Evolutionary conservation across 306 rosid genomes (phyloP).

Genomic region (Delonix regia): DNA sequence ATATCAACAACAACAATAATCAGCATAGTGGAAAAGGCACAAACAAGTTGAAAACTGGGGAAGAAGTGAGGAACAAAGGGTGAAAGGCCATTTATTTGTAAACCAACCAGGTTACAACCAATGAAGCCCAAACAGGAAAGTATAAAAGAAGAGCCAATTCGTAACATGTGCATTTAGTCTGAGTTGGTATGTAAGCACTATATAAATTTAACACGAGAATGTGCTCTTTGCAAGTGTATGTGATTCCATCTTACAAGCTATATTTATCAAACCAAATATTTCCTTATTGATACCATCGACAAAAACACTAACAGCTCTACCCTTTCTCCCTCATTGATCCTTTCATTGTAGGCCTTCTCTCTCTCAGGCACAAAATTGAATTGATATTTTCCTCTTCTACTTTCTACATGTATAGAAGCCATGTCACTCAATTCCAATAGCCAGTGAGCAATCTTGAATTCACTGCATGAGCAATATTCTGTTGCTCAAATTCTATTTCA

Average conservation of each 20-base stretch:
- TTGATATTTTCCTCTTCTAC: neutral
- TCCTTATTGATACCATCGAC: neutral
- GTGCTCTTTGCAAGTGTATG: neutral
- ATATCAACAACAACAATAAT: neutral
- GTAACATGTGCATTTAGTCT: neutral
- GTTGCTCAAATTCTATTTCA: conserved; percentile 18
- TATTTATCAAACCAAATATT: neutral
- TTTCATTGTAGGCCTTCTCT: neutral
- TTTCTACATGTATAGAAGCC: neutral
- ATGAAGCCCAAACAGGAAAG: neutral
- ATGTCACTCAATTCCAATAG: neutral
- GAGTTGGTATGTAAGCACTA: neutral
- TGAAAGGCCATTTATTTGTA: neutral
- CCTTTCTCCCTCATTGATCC: neutral
- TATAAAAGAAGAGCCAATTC: neutral
- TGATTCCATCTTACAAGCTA: neutral
- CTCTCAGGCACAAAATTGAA: neutral
- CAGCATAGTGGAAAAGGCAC: neutral
- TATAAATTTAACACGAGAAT: neutral
- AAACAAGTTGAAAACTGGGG: neutral
- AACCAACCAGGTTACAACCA: neutral
- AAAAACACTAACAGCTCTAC: neutral
- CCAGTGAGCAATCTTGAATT: neutral
- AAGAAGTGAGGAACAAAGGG: neutral
- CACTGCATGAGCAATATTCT: neutral